A percentile compares a stretch with the other conserved stretches of the same genome.
Evolutionary conservation across 2,329 filamentous ascomycete species (phyloP).

Genomic region (Periglandula ipomoeae): DNA sequence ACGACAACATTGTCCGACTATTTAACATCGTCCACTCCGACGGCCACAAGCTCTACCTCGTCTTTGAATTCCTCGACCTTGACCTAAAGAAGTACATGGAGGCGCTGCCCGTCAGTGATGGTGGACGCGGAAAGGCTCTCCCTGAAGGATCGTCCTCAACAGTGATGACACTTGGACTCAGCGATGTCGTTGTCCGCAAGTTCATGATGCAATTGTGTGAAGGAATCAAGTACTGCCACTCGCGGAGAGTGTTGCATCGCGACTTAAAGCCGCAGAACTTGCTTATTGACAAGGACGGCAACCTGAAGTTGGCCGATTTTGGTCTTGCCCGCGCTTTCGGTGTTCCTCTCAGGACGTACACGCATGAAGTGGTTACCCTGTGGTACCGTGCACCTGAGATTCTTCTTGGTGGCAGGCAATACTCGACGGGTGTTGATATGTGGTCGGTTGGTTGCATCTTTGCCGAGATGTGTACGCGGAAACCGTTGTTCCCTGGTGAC

Average conservation of each 20-base stretch:
- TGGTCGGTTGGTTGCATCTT: conserved; percentile 94
- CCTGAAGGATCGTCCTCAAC: conserved; percentile 64
- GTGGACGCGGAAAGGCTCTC: conserved; percentile 75
- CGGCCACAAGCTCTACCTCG: conserved; percentile 88
- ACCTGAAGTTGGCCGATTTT: conserved; percentile 86
- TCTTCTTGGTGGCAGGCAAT: conserved; percentile 80
- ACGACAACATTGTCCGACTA: conserved; percentile 80
- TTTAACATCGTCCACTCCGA: conserved; percentile 92
- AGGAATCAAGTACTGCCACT: conserved; percentile 81
- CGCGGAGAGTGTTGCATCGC: conserved; percentile 77
- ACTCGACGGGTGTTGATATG: conserved; percentile 92
- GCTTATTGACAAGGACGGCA: conserved; percentile 76
- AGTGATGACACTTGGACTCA: conserved; percentile 60
- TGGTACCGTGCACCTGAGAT: conserved; percentile 93
- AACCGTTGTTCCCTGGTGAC: conserved; percentile 85
- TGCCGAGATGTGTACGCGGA: conserved; percentile 91
- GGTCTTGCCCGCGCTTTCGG: conserved; percentile 84
- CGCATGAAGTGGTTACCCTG: conserved; percentile 88
- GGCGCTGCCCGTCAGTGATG: conserved; percentile 72
- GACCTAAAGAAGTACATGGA: conserved; percentile 98
- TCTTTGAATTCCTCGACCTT: conserved; percentile 84
- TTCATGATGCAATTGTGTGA: conserved; percentile 86
- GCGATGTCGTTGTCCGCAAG: conserved; percentile 76
- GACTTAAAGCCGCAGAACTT: conserved; percentile 89
- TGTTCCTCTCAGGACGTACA: conserved; percentile 84